A percentile compares a stretch with the other conserved stretches of the same genome.
Conservation (phyloP, 495 filamentous ascomycete species). For the Glarea lozoyensis region DNA sequence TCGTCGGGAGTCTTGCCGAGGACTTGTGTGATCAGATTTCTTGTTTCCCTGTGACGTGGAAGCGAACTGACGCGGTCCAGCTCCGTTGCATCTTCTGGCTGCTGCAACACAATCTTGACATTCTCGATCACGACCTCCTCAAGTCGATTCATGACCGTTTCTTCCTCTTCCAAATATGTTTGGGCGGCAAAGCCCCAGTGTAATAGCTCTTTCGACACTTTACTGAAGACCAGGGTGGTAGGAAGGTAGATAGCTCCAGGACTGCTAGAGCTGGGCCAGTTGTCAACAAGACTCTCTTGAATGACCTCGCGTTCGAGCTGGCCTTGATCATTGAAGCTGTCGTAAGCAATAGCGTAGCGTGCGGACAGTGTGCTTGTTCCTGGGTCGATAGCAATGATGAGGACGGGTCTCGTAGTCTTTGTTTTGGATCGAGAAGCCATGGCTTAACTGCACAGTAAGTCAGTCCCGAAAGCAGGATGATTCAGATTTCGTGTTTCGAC, state of each 20-base stretch:
- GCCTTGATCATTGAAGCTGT: constrained; percentile 1
- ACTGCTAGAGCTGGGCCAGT: constrained; percentile 1
- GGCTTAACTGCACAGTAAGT: too few relatives aligned
- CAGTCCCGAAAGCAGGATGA: too few relatives aligned
- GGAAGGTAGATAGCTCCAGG: constrained; percentile 7
- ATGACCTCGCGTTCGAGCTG: background rate
- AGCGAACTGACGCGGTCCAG: too few relatives aligned
- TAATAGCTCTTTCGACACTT: background rate
- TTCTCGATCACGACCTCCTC: constrained; percentile 5
- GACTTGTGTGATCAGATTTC: background rate
- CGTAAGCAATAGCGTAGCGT: background rate
- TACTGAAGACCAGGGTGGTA: constrained; percentile 1
- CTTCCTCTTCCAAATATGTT: constrained; percentile 3
- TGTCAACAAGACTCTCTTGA: constrained; percentile 2
- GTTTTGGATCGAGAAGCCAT: too few relatives aligned
- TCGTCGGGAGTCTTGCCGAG: constrained; percentile 2
- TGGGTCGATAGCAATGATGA: constrained; percentile 7
- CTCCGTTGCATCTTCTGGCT: background rate
- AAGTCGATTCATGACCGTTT: background rate
- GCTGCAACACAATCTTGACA: constrained; percentile 4
- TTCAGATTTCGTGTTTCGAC: too few relatives aligned
- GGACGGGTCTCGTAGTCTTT: too few relatives aligned
- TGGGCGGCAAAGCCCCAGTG: constrained; percentile 7
- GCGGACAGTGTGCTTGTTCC: constrained; percentile 3
- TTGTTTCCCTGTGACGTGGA: background rate